phyloP scores from a whole-genome alignment of 768 basidiomycete genomes.

The Porphyrellus cyaneotinctus region DNA sequence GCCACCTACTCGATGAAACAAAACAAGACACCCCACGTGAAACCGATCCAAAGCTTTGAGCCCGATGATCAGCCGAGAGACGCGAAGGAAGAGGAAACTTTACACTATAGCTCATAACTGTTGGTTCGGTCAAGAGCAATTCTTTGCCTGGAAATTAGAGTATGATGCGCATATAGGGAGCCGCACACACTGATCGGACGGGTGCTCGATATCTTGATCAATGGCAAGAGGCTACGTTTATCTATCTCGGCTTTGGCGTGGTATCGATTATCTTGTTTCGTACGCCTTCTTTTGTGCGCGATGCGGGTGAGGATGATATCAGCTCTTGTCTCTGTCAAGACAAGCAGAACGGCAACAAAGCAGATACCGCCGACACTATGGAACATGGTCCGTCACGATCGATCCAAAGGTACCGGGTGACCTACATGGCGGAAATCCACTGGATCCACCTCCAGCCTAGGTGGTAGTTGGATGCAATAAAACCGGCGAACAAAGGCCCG shows the following conservation, averaged over 20 bases:
- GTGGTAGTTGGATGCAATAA: constrained; percentile 55
- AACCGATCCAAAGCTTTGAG: constrained; percentile 61
- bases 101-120: constrained; percentile 71
- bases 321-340: constrained; percentile 71
- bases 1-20: constrained; percentile 54
- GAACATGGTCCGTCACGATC: not conserved
- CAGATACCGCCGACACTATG: constrained; percentile 51
- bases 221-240: constrained; percentile 45
- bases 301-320: constrained; percentile 64
- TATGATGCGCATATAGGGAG: not conserved
- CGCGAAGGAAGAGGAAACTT: constrained; percentile 16
- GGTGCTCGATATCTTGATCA: constrained; percentile 68
- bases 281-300: constrained; percentile 59
- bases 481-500: constrained; percentile 61
- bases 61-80: constrained; percentile 1
- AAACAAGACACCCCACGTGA: constrained; percentile 74
- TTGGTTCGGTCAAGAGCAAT: constrained; percentile 49
- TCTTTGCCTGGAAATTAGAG: constrained; percentile 8
- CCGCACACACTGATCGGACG: constrained; percentile 65
- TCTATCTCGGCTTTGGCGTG: constrained; percentile 63
- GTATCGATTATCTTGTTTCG: constrained; percentile 61
- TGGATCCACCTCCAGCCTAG: constrained; percentile 82
- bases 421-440: constrained; percentile 70
- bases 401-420: not conserved
- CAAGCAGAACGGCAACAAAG: constrained; percentile 44